phyloP scores from a whole-genome alignment of 2,329 filamentous ascomycete species.

The Zymoseptoria ardabiliae region DNA sequence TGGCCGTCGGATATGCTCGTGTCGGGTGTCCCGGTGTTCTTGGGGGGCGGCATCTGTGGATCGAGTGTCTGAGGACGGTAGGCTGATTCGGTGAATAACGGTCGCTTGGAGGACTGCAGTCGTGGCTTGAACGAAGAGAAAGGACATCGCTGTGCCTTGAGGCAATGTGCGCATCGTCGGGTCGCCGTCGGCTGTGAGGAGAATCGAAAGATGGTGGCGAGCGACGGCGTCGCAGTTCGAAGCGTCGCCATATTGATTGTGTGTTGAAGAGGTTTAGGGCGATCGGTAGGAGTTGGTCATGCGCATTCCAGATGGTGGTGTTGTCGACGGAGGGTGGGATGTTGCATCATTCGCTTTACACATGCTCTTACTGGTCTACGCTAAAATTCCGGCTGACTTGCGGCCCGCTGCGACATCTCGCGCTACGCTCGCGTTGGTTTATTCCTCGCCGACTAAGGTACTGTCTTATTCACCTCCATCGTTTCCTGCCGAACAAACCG shows the following conservation, averaged over 20 bases:
- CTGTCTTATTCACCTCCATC: not conserved
- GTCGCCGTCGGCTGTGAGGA: conserved; percentile 25
- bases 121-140: conserved; percentile 37
- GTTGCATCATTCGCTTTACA: not conserved
- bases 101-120: conserved; percentile 48
- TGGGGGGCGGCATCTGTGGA: conserved; percentile 50
- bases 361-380: too few species aligned
- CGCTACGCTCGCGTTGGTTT: not conserved
- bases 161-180: conserved; percentile 37
- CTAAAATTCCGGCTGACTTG: not conserved
- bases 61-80: conserved; percentile 56
- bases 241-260: conserved; percentile 24
- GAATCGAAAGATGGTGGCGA: conserved; percentile 31
- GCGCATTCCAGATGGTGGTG: not conserved
- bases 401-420: not conserved
- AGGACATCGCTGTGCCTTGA: conserved; percentile 32
- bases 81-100: conserved; percentile 59
- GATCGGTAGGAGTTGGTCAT: not conserved
- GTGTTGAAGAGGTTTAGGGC: not conserved
- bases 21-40: conserved; percentile 52
- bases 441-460: not conserved
- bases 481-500: not conserved
- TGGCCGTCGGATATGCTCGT: conserved; percentile 52
- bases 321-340: not conserved
- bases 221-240: conserved; percentile 22